Evolutionary conservation across 768 basidiomycete genomes (phyloP), one percentile per base, ranked within the genome.

Genomic region (Amanita muscaria): DNA sequence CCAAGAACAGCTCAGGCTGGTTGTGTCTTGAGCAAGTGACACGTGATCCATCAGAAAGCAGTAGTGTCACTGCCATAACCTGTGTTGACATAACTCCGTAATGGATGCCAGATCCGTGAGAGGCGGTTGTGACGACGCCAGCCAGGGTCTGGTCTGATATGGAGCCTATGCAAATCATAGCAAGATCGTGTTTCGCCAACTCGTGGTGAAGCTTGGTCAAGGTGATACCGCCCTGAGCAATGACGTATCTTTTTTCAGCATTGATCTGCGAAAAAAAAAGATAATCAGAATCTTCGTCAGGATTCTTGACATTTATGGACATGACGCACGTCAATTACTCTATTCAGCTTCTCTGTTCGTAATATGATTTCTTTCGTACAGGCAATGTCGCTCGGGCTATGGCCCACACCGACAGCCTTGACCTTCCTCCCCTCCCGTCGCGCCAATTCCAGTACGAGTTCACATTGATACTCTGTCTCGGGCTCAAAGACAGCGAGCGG

Each of bases 121-220:
- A 93, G 6, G 90, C 90, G 49, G 96, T 99, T 11, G 90, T 82
- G 56, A 98, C 72, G 54, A 92, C 78, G 34, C 96, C 96, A 21
- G 79, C 93, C 51, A 99, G 73, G 3, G 91, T 89, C 62, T 97
- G 94, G 60, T 96, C 92, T 27, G 91, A 94, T 56, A 99, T 97
- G 22, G 91, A 93, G 27, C 96, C 96, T 49, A 97, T 73, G 63
- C 88, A 94, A 56, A 76, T 80, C 77, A 99, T 83, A 30, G 92
- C 93, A 24, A 97, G 76, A 25, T 72, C 72, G 54, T 81, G 66
- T 10, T 65, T 60, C 38, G 70, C 76, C 44, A 98, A 81, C 12
- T 70, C 69, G 18, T 61, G 65, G 51, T 94, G 89, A 4, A 97
- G 73, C 40, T 74, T 68, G 46, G 81, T 69, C 45, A 97, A 79